These are phyloP conservation scores for Lactarius indigo DNA, from an alignment of 768 basidiomycete species.

Conservation along the genomic window DNA sequence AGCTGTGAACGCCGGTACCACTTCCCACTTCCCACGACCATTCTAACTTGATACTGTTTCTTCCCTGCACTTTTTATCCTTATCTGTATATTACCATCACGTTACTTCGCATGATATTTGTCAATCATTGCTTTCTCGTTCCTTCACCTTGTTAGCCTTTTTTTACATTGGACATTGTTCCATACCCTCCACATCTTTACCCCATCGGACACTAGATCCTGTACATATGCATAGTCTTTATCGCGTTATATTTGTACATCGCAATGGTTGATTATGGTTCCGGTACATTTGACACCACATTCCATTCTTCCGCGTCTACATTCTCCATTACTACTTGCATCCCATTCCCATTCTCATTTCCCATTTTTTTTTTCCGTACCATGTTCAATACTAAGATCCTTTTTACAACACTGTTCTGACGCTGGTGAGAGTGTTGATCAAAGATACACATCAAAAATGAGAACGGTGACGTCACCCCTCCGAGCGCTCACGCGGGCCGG, in stretches of 20 bases:
- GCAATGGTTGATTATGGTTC: too few relatives aligned
- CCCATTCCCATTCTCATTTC: neutral
- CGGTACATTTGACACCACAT: neutral
- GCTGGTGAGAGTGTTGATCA: neutral
- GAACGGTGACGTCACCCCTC: too few relatives aligned
- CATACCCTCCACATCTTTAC: neutral
- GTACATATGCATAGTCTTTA: neutral
- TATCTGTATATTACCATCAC: neutral
- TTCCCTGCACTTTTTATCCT: neutral
- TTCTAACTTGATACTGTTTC: neutral
- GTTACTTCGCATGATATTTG: neutral
- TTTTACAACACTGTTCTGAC: neutral
- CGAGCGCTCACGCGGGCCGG: too few relatives aligned
- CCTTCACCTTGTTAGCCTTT: neutral
- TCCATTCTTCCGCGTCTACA: slow-evolving; percentile 8
- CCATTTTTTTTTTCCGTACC: neutral
- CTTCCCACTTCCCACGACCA: neutral
- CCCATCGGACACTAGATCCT: neutral
- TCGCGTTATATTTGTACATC: neutral
- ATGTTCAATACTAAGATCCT: neutral
- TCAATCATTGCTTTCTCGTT: neutral
- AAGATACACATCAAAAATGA: too few relatives aligned
- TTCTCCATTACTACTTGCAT: neutral
- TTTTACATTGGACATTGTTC: neutral
- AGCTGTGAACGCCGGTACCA: neutral